A percentile compares a stretch with the other conserved stretches of the same genome.
These are phyloP conservation scores for Paraphaeosphaeria sporulosa DNA, from an alignment of 2,329 filamentous ascomycete species.

Conservation along the genomic window DNA sequence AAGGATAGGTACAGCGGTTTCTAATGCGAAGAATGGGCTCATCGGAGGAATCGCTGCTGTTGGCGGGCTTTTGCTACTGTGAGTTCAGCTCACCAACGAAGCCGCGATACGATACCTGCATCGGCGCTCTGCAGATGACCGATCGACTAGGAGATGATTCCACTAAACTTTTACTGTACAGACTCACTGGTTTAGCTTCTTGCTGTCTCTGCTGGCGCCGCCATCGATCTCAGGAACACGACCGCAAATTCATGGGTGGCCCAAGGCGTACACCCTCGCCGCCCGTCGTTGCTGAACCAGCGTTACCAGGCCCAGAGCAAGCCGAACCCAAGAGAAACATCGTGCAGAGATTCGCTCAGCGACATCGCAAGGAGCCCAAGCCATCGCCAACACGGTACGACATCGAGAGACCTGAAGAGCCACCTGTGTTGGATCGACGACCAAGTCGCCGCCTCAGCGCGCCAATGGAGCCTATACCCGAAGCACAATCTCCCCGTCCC, in stretches of 20 bases:
- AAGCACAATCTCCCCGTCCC: constrained; percentile 6
- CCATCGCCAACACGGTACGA: background rate
- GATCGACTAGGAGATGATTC: background rate
- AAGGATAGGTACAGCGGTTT: background rate
- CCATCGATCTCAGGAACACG: constrained; percentile 2
- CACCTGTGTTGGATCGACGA: constrained; percentile 1
- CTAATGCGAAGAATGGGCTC: background rate
- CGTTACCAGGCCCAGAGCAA: background rate
- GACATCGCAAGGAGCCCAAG: background rate
- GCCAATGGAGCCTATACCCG: constrained; percentile 12
- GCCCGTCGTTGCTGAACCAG: background rate
- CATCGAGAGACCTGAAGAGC: constrained; percentile 2
- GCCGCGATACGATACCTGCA: background rate
- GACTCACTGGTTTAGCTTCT: background rate
- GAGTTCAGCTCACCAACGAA: constrained; percentile 2
- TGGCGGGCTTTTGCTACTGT: constrained; percentile 10
- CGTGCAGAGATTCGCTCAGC: background rate
- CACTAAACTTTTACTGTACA: background rate
- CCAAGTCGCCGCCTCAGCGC: constrained; percentile 3
- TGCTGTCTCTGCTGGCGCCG: constrained; percentile 7
- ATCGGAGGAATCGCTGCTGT: constrained; percentile 11
- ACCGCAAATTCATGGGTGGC: constrained; percentile 10
- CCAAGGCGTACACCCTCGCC: background rate
- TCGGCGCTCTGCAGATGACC: background rate
- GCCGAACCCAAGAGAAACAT: background rate